Conservation (phyloP, 768 basidiomycete species). For the Suillus brevipes region DNA sequence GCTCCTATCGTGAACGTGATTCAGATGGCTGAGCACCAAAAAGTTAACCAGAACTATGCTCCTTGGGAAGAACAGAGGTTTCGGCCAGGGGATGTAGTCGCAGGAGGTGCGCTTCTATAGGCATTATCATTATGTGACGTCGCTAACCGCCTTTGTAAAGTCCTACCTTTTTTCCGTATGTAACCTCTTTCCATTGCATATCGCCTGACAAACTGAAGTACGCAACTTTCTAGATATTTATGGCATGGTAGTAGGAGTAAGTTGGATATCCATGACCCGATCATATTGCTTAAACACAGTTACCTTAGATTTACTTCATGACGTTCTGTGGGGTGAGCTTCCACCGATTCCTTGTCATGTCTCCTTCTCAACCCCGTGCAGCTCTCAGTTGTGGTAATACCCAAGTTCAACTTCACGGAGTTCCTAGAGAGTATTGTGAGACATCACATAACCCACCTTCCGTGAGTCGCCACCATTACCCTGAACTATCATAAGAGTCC, state of each 20-base stretch:
- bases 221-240: conserved; percentile 49
- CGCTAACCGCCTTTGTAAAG: conserved; percentile 29
- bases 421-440: conserved; percentile 62
- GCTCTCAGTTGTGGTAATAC: conserved; percentile 58
- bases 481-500: not conserved
- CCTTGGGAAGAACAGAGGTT: conserved; percentile 40
- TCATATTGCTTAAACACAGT: conserved; percentile 15
- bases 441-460: conserved; percentile 57
- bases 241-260: conserved; percentile 56
- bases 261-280: conserved; percentile 16
- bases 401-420: conserved; percentile 61
- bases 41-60: conserved; percentile 40
- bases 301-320: conserved; percentile 48
- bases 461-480: conserved; percentile 37
- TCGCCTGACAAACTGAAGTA: conserved; percentile 14
- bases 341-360: not conserved
- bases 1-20: conserved; percentile 61
- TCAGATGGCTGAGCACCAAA: conserved; percentile 56
- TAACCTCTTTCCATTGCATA: conserved; percentile 20
- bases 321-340: conserved; percentile 53
- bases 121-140: not conserved
- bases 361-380: conserved; percentile 25
- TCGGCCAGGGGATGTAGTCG: conserved; percentile 55
- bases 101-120: conserved; percentile 48
- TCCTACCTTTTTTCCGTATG: conserved; percentile 62